Conservation (phyloP, 148 eudicot genomes). For the Rhododendron ferrugineum region DNA sequence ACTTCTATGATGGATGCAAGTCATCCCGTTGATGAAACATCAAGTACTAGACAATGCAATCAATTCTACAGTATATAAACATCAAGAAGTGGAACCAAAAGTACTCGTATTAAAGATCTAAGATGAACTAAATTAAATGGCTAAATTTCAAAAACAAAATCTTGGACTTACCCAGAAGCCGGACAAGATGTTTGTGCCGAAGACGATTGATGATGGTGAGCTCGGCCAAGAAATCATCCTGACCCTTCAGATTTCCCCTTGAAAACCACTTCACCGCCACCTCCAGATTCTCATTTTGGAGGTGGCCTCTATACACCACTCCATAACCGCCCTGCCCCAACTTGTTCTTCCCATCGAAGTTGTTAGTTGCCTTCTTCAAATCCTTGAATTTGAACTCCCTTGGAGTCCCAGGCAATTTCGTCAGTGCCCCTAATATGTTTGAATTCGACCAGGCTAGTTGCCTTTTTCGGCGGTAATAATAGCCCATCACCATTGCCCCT, state of each 20-base stretch:
- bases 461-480: conserved; percentile 17
- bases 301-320: conserved; percentile 55
- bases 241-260: conserved; percentile 30
- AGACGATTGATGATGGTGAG: conserved; percentile 7
- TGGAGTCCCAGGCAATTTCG: conserved; percentile 68
- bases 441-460: conserved; percentile 19
- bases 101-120: not conserved
- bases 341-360: conserved; percentile 59
- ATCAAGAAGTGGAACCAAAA: not conserved
- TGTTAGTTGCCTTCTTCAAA: conserved; percentile 61
- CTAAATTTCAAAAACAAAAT: not conserved
- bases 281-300: conserved; percentile 42
- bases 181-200: not conserved
- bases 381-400: conserved; percentile 65
- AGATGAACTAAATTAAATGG: not conserved
- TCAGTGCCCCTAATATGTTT: conserved; percentile 53
- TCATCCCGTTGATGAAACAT: not conserved
- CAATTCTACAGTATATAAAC: not conserved
- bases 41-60: not conserved
- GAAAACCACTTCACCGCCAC: conserved; percentile 82
- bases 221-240: not conserved
- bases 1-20: not conserved
- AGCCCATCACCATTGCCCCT: conserved; percentile 15
- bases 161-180: not conserved
- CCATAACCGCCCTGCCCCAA: conserved; percentile 92